A percentile compares a stretch with the other conserved stretches of the same genome.
Conservation (phyloP, 495 filamentous ascomycete species). For the Talaromyces thailandensis region DNA sequence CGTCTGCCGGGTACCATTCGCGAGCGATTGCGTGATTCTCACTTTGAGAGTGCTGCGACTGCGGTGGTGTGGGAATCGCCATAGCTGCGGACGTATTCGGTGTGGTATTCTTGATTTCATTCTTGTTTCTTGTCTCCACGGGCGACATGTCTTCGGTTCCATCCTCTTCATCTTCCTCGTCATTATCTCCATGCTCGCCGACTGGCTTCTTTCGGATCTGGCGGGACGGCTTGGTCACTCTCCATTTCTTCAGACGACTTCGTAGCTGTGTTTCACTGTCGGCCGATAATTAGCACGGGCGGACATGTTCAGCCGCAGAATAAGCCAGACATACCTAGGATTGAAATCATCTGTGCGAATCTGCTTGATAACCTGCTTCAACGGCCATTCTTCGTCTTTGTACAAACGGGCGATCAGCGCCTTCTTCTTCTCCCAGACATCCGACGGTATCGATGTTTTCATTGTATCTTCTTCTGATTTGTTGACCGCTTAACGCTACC, state of each 20-base stretch:
- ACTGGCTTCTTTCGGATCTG: slow-evolving; percentile 36
- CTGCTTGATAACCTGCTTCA: slow-evolving; percentile 42
- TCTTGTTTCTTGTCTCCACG: not conserved
- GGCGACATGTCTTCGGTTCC: slow-evolving; percentile 3
- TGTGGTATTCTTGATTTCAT: slow-evolving; percentile 9
- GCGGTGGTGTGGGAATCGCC: not conserved
- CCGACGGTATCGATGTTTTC: slow-evolving; percentile 39
- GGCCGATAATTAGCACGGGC: not conserved
- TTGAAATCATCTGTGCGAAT: slow-evolving; percentile 40
- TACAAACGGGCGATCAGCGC: slow-evolving; percentile 37
- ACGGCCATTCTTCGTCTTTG: slow-evolving; percentile 41
- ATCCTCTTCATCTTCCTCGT: slow-evolving; percentile 11
- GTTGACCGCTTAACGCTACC: not conserved
- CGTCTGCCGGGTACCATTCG: slow-evolving; percentile 4
- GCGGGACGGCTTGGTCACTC: slow-evolving; percentile 40
- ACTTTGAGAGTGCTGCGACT: not conserved
- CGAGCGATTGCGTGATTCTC: not conserved
- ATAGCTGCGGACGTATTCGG: slow-evolving; percentile 6
- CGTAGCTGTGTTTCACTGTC: slow-evolving; percentile 38
- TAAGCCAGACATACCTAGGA: slow-evolving; percentile 26
- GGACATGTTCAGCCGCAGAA: not conserved
- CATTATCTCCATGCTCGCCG: slow-evolving; percentile 17
- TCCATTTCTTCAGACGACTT: slow-evolving; percentile 41
- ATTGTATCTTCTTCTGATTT: slow-evolving; percentile 16
- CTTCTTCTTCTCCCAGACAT: slow-evolving; percentile 43